phyloP scores from a whole-genome alignment of 2,329 filamentous ascomycete genomes.

The Didymella sp. region DNA sequence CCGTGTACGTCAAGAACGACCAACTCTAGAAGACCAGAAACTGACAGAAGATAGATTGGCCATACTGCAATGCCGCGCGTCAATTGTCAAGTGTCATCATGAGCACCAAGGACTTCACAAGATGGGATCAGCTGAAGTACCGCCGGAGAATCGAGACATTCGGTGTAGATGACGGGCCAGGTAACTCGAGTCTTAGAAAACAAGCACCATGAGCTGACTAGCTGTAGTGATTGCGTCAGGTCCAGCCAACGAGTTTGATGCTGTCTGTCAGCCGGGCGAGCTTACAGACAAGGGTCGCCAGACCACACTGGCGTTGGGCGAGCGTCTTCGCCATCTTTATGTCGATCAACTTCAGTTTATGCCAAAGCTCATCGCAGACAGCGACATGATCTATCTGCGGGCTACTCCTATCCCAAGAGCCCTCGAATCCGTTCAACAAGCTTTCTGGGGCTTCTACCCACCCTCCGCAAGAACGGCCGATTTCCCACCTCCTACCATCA shows the following conservation, averaged over 20 bases:
- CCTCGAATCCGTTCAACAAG: slow-evolving; percentile 59
- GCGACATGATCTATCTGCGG: slow-evolving; percentile 55
- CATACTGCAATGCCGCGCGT: slow-evolving; percentile 82
- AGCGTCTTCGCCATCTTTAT: slow-evolving; percentile 58
- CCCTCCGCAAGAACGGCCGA: slow-evolving; percentile 51
- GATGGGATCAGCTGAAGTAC: slow-evolving; percentile 67
- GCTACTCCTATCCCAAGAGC: slow-evolving; percentile 59
- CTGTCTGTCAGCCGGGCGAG: slow-evolving; percentile 67
- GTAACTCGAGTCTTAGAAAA: too few species aligned
- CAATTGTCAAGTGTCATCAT: slow-evolving; percentile 71
- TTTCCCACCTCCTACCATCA: slow-evolving; percentile 54
- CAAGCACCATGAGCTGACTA: slow-evolving; percentile 16
- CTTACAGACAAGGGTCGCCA: slow-evolving; percentile 59
- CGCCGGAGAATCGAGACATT: slow-evolving; percentile 84
- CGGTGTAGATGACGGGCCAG: slow-evolving; percentile 66
- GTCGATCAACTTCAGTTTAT: slow-evolving; percentile 59
- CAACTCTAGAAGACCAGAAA: not conserved
- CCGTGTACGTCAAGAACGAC: slow-evolving; percentile 35
- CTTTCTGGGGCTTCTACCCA: slow-evolving; percentile 59
- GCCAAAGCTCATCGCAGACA: slow-evolving; percentile 52
- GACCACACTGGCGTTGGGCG: slow-evolving; percentile 57
- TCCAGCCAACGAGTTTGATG: slow-evolving; percentile 73
- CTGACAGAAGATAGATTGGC: slow-evolving; percentile 68
- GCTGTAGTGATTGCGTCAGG: slow-evolving; percentile 67
- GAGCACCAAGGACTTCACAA: slow-evolving; percentile 58